phyloP scores from a whole-genome alignment of 352 stramenopile genomes.

The Globisporangium rhizosaccharum region DNA sequence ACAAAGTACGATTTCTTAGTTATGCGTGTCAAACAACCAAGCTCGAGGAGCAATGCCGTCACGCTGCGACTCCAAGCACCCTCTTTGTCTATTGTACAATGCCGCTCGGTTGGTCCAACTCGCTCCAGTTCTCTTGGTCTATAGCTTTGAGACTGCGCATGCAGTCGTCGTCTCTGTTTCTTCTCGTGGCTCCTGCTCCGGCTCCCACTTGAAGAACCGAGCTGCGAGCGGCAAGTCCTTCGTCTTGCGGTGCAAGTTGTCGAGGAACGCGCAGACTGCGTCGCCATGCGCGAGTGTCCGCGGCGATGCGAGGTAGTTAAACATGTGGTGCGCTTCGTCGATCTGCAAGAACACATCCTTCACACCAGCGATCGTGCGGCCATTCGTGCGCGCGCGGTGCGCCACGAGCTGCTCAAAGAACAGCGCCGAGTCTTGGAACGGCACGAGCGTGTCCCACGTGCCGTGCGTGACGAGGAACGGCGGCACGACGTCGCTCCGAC shows the following conservation, averaged over 20 bases:
- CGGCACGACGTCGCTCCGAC: constrained; percentile 33
- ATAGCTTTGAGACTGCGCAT: constrained; percentile 1
- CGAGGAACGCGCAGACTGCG: constrained; percentile 58
- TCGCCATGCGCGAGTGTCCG: constrained; percentile 60
- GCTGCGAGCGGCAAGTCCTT: constrained; percentile 17
- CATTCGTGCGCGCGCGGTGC: constrained; percentile 10
- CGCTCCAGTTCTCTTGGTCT: no score
- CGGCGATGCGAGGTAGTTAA: constrained; percentile 75
- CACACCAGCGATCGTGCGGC: constrained; percentile 18
- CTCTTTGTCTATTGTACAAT: no score
- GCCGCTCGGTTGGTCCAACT: no score
- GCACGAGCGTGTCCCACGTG: constrained; percentile 62
- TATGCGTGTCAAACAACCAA: no score
- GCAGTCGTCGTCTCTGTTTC: background rate
- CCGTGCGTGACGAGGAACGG: constrained; percentile 75
- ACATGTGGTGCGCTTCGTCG: constrained; percentile 57
- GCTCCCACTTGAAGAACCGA: background rate
- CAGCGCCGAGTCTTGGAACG: constrained; percentile 59
- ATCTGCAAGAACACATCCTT: constrained; percentile 61
- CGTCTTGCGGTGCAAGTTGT: constrained; percentile 44
- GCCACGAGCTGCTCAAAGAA: constrained; percentile 47
- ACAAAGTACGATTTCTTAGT: no score
- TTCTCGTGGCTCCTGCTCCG: background rate
- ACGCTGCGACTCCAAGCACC: no score
- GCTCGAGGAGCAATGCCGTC: no score